Percentiles rank a stretch among this genome's conserved stretches.
Evolutionary conservation across 2,329 filamentous ascomycete species (phyloP).

Genomic region (Neonectria ditissima): DNA sequence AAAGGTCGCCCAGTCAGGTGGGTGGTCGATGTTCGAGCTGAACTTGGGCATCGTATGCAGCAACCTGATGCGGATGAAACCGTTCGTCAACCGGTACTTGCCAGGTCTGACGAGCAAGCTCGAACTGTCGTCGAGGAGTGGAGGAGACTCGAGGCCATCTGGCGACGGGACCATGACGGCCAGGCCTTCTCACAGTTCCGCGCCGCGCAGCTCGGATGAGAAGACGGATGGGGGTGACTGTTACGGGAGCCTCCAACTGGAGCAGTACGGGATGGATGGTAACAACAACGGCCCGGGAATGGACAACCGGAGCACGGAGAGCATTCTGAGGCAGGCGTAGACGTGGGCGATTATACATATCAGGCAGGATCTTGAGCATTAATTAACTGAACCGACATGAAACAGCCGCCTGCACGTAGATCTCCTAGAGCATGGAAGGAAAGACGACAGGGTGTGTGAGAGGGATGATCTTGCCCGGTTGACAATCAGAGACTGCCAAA

Average conservation of each 20-base stretch:
- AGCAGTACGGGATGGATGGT: not conserved
- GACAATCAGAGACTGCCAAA: not conserved
- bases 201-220: not conserved
- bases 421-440: too few relatives aligned
- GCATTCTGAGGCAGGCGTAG: not conserved
- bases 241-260: not conserved
- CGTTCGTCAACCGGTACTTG: not conserved
- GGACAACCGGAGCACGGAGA: not conserved
- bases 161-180: not conserved
- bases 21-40: slow-evolving; percentile 23
- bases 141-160: not conserved
- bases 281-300: not conserved
- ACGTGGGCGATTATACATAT: too few relatives aligned
- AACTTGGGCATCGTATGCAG: slow-evolving; percentile 8
- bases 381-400: not conserved
- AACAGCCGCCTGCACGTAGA: not conserved
- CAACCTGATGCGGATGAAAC: slow-evolving; percentile 5
- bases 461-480: too few relatives aligned
- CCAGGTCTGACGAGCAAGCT: not conserved
- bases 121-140: not conserved
- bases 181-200: not conserved
- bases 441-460: too few relatives aligned
- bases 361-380: not conserved
- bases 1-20: slow-evolving; percentile 11
- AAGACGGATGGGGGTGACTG: not conserved